These are phyloP conservation scores for Paxillus rubicundulus DNA, from an alignment of 768 basidiomycete genomes.

Conservation along the genomic window DNA sequence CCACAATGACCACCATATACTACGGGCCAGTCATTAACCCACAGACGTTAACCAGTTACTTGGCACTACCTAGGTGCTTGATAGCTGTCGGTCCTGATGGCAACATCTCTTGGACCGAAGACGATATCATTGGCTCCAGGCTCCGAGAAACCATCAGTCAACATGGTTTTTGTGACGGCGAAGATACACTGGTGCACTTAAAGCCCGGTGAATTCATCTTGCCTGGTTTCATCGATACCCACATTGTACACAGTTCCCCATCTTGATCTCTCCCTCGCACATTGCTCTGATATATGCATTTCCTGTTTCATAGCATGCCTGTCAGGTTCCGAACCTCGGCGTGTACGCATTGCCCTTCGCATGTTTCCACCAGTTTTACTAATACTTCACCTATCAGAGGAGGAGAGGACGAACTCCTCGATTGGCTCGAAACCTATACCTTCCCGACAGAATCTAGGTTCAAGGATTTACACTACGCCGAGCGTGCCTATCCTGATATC, in stretches of 20 bases:
- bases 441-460: conserved; percentile 88
- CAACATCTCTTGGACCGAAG: conserved; percentile 68
- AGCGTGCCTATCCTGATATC: conserved; percentile 62
- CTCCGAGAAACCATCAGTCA: conserved; percentile 50
- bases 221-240: conserved; percentile 91
- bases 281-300: neutral
- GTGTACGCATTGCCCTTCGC: conserved; percentile 18
- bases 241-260: conserved; percentile 57
- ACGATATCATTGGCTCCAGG: conserved; percentile 47
- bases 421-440: conserved; percentile 83
- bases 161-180: conserved; percentile 45
- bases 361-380: neutral
- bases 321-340: conserved; percentile 45
- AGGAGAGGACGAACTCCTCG: conserved; percentile 80
- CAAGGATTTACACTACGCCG: conserved; percentile 65
- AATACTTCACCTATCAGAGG: conserved; percentile 47
- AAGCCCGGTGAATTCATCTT: conserved; percentile 65
- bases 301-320: conserved; percentile 26
- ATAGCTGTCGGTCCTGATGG: conserved; percentile 52
- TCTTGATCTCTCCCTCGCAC: neutral
- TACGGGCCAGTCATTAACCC: conserved; percentile 62
- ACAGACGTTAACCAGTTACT: conserved; percentile 39
- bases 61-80: conserved; percentile 50
- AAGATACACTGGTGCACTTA: conserved; percentile 36
- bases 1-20: conserved; percentile 38